Evolutionary conservation across 2,329 filamentous ascomycete species (phyloP).

Genomic region (Aspergillus sclerotialis): DNA sequence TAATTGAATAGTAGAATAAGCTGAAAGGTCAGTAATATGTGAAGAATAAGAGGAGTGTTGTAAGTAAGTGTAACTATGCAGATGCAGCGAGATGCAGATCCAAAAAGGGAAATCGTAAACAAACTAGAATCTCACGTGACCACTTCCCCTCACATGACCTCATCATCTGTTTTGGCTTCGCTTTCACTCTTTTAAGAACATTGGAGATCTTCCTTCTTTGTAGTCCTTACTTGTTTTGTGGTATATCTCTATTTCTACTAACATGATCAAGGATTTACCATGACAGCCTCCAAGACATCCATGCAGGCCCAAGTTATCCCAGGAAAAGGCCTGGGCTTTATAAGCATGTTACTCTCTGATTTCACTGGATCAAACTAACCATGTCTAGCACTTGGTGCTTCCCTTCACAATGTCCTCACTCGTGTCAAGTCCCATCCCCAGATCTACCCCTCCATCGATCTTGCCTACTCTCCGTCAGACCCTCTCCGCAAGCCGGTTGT

Average conservation of each 20-base stretch:
- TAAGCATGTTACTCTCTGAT: conserved; percentile 34
- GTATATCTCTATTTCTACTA: not conserved
- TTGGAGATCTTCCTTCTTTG: conserved; percentile 13
- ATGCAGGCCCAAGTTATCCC: conserved; percentile 56
- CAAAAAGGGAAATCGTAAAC: conserved; percentile 26
- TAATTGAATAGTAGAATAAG: too few species aligned
- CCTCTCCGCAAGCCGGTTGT: conserved; percentile 71
- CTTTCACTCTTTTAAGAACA: conserved; percentile 20
- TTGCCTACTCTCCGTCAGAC: conserved; percentile 68
- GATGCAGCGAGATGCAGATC: conserved; percentile 7
- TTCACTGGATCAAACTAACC: conserved; percentile 4
- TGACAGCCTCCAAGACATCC: conserved; percentile 27
- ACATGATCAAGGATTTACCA: too few species aligned
- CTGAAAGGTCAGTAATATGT: too few species aligned
- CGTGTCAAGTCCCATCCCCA: conserved; percentile 82
- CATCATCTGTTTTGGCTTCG: conserved; percentile 11
- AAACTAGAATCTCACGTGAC: conserved; percentile 11
- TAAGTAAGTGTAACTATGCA: not conserved
- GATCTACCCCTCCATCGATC: conserved; percentile 72
- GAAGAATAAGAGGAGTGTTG: too few species aligned
- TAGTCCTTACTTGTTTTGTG: too few species aligned
- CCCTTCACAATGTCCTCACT: conserved; percentile 81
- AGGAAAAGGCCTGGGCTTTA: conserved; percentile 58
- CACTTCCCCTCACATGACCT: conserved; percentile 9
- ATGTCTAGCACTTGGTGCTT: conserved; percentile 70